Evolutionary conservation across 495 filamentous ascomycete species (phyloP), one percentile per base, ranked within the genome.

Genomic region (Talaromyces proteolyticus): DNA sequence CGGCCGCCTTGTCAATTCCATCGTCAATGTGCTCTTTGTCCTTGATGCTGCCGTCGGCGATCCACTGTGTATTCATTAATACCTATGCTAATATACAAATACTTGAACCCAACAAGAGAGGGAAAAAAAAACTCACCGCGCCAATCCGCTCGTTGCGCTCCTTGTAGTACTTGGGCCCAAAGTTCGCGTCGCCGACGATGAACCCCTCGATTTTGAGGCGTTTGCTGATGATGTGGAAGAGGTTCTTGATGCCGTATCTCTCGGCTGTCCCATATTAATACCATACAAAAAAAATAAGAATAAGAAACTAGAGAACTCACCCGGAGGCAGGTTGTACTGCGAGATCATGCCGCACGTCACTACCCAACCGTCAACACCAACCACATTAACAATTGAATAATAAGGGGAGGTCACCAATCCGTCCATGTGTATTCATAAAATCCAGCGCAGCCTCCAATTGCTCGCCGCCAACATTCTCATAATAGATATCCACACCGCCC

Each of bases 391-490:
- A n/a, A n/a, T n/a, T n/a, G 56, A 51, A 36, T 21, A n/a, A 41
- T 19, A 19, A 43, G 75, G 29, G 47, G 69, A 81, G 44, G 63
- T 74, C n/a, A 58, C 83, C 75, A 36, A 95, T 81, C 20, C 92
- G 74, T 0, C 89, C 92, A 53, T 68, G 80, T 24, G 70, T 50
- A 44, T 90, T 95, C 69, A 94, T 69, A 23, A 69, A 71, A 11
- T 79, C 72, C 14, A 97, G 58, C 0, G 86, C 80, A 22, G 89
- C 90, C 52, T 91, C 87, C 29, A 96, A 72, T 53, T 89, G 85
- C 72, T 92, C 89, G 4, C 91, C 91, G 6, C 91, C 91, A 18
- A 97, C 91, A 55, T 95, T 96, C 67, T 97, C 91, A 57, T 85
- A 97, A 71, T 96, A 96, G 63, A 97, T 95, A 61, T 96, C 89